phyloP scores from a whole-genome alignment of 2,329 filamentous ascomycete species.

The Hymenoscyphus scutula region DNA sequence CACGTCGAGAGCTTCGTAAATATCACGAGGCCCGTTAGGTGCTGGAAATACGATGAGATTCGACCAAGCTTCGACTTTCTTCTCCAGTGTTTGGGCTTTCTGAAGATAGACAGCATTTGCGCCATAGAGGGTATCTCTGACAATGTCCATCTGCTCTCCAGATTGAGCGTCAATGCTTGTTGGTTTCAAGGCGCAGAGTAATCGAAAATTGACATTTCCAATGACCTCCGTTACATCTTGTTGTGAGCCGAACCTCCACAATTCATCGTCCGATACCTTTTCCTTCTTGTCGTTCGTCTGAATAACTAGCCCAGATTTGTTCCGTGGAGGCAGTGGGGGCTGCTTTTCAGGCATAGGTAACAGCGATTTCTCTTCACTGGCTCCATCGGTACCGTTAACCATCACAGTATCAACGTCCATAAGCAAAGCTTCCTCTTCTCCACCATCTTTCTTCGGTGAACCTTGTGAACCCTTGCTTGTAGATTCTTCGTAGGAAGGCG shows the following conservation, averaged over 20 bases:
- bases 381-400: conserved; percentile 38
- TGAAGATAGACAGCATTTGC: conserved; percentile 59
- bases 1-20: conserved; percentile 82
- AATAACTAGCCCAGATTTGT: conserved; percentile 35
- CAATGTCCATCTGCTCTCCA: conserved; percentile 76
- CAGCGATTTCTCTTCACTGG: conserved; percentile 8
- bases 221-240: conserved; percentile 97
- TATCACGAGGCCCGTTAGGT: conserved; percentile 51
- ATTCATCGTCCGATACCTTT: conserved; percentile 33
- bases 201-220: conserved; percentile 83
- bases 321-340: conserved; percentile 37
- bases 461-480: conserved; percentile 10
- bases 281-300: conserved; percentile 31
- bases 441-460: conserved; percentile 7
- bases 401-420: conserved; percentile 31
- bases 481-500: conserved; percentile 20
- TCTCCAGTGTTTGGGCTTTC: conserved; percentile 46
- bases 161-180: conserved; percentile 59
- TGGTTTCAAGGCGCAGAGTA: conserved; percentile 83
- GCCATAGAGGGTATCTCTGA: conserved; percentile 70
- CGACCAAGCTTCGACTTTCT: conserved; percentile 43
- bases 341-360: conserved; percentile 31
- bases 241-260: conserved; percentile 50
- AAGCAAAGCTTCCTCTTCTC: neutral
- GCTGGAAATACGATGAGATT: conserved; percentile 61